Conservation (phyloP, 2,329 filamentous ascomycete species). For the Diatrype stigma region DNA sequence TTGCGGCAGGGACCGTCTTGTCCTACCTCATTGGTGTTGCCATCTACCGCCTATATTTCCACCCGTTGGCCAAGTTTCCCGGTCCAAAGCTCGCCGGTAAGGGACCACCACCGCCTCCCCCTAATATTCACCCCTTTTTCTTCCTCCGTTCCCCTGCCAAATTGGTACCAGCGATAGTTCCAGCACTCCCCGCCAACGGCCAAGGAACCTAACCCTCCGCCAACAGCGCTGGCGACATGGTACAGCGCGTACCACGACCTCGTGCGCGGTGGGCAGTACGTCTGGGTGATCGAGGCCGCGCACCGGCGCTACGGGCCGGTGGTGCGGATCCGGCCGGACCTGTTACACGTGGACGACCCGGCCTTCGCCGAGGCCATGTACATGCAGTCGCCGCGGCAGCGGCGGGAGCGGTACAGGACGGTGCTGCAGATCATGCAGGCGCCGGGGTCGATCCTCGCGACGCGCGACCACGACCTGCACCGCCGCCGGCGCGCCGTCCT, state of each 20-base stretch:
- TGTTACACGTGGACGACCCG: constrained; percentile 29
- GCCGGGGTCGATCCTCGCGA: constrained; percentile 14
- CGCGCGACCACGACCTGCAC: constrained; percentile 18
- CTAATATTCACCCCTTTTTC: no score
- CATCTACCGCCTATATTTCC: constrained; percentile 21
- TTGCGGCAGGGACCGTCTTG: constrained; percentile 1
- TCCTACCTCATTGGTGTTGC: constrained; percentile 7
- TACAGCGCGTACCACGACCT: constrained; percentile 22
- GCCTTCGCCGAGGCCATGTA: constrained; percentile 23
- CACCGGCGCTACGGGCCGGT: constrained; percentile 24
- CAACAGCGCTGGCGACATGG: constrained; percentile 14
- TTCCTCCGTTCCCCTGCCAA: neutral
- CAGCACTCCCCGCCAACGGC: no score
- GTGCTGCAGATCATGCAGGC: constrained; percentile 11
- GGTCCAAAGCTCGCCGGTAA: constrained; percentile 22
- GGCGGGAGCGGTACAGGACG: constrained; percentile 14
- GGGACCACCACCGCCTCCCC: no score
- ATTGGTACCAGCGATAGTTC: no score
- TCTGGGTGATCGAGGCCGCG: constrained; percentile 20
- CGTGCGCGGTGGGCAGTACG: constrained; percentile 18
- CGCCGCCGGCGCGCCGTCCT: constrained; percentile 18
- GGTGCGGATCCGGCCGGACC: constrained; percentile 21
- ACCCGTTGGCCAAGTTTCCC: constrained; percentile 20
- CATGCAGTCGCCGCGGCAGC: constrained; percentile 14
- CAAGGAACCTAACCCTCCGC: neutral